These are phyloP conservation scores for Colletotrichum siamense DNA, from an alignment of 2,329 filamentous ascomycete genomes.

Conservation along the genomic window DNA sequence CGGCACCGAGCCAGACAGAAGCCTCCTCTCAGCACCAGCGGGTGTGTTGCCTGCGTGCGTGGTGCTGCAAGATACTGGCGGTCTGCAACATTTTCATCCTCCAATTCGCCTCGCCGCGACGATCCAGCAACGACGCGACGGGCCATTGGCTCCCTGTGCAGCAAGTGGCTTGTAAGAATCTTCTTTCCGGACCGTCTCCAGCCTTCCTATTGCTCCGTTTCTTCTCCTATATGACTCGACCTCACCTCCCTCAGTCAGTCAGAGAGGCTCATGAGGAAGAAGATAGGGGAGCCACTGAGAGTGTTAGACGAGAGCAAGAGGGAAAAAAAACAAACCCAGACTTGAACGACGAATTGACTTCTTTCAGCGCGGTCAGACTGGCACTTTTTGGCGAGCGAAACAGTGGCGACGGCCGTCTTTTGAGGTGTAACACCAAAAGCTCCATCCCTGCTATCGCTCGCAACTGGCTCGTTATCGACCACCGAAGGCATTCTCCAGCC, in stretches of 20 bases:
- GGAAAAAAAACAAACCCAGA: neutral
- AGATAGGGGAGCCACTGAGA: neutral
- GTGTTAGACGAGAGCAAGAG: neutral
- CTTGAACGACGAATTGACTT: neutral
- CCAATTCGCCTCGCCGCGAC: constrained; percentile 8
- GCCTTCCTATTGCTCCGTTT: constrained; percentile 7
- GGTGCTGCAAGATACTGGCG: constrained; percentile 16
- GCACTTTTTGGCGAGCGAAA: neutral
- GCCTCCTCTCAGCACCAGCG: neutral
- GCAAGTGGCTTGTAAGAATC: constrained; percentile 16
- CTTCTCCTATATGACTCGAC: neutral
- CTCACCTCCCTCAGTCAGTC: neutral
- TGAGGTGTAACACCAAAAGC: neutral
- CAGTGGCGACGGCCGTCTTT: neutral
- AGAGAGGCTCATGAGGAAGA: neutral
- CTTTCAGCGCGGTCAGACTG: neutral
- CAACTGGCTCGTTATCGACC: constrained; percentile 5
- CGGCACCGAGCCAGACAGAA: neutral
- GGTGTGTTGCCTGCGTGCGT: neutral
- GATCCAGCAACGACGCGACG: constrained; percentile 7
- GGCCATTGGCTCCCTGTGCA: constrained; percentile 15
- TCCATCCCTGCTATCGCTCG: constrained; percentile 16
- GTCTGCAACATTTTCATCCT: constrained; percentile 17
- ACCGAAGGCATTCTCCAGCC: neutral
- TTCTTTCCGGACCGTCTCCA: neutral